A percentile compares a stretch with the other conserved stretches of the same genome.
Evolutionary conservation across 108 stramenopile genomes (phyloP).

Genomic region (Schizochytrium sp.): DNA sequence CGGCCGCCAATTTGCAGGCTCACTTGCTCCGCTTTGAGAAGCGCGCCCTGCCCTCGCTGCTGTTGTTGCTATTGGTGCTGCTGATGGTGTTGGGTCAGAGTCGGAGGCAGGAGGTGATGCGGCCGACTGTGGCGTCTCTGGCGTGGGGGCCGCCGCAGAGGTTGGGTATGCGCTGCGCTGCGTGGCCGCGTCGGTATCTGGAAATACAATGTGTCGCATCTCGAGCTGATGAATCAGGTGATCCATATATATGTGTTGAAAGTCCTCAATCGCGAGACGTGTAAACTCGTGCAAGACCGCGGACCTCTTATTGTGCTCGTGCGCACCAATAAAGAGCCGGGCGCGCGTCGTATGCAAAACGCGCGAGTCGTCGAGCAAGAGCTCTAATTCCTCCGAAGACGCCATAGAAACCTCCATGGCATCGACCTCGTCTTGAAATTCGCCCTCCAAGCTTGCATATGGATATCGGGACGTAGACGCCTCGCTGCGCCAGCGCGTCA

Average conservation of each 20-base stretch:
- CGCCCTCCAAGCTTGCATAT: neutral
- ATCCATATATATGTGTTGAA: neutral
- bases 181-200: neutral
- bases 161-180: neutral
- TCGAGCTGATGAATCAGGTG: neutral
- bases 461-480: neutral
- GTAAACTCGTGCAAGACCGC: neutral
- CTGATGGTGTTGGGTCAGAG: no score
- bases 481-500: neutral
- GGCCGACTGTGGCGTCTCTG: no score
- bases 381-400: neutral
- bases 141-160: no score
- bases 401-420: neutral
- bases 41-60: neutral
- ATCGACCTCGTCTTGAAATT: neutral
- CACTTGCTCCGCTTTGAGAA: neutral
- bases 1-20: neutral
- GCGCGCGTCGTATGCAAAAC: neutral
- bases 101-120: no score
- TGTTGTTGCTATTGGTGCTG: no score
- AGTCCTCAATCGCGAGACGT: neutral
- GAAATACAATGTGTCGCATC: neutral
- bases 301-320: neutral
- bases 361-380: neutral
- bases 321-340: neutral